Evolutionary conservation across 257 asterid genomes (phyloP), one percentile per base, ranked within the genome.

Genomic region (Parsonsia alboflavescens): DNA sequence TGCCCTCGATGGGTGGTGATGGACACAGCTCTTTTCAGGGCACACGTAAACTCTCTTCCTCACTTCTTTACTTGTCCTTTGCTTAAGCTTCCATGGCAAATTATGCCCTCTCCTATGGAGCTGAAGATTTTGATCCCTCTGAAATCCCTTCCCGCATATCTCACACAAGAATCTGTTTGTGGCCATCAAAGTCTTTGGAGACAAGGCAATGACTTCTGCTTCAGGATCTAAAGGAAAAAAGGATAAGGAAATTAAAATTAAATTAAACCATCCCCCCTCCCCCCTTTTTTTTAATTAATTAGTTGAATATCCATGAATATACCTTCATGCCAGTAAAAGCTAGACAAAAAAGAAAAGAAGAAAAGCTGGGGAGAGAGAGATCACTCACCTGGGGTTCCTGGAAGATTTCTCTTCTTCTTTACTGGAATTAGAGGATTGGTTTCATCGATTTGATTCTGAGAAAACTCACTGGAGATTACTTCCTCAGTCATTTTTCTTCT

Each of bases 151-250:
- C 2, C 97, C 96, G 53, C 98, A 93, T 78, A 89, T 85, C 68
- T 93, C 98, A 52, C 98, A 93, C 56, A 89, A 13, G 78, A 91
- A 93, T 73, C 98, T 80, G 83, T 93, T 93, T 5, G 96, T 93
- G 5, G 98, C 97, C 98, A 91, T 93, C 75, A 93, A 90, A 44
- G 97, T 88, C 82, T 87, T 87, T 19, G 98, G 98, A 6, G 98
- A 93, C 6, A 93, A 81, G 28, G 97, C 84, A 36, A 93, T 88
- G 10, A 93, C 98, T 81, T 93, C 97, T 0, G 98, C 98, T 77
- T 86, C 93, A 41, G 97, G 96, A 88, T 93, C 98, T 93, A 73
- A 28, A 73, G 9, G 30, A 58, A 68, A 4, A 48, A 28, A 39
- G 16, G 4, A 13, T 10, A 6, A 46, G 17, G 30, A 62, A 30